Evolutionary conservation across 202 grass and related monocot species (phyloP).

Genomic region (Setaria italica): DNA sequence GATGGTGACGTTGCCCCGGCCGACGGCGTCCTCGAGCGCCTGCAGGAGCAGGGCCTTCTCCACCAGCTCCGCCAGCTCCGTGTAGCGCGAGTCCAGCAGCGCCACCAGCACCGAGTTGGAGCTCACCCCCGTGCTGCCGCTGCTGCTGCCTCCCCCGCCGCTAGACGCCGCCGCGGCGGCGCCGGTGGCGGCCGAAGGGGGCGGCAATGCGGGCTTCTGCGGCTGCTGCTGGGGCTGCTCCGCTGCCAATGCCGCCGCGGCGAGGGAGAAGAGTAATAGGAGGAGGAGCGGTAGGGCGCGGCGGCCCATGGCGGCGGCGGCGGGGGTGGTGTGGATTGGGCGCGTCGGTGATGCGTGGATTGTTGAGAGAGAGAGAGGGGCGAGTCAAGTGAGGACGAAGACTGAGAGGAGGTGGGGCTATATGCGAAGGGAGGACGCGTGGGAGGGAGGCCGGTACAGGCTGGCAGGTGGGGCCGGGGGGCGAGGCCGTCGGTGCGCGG

Average conservation of each 20-base stretch:
- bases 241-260: not conserved
- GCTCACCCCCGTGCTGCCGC: slow-evolving; percentile 45
- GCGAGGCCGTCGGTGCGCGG: not conserved
- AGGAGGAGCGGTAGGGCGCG: not conserved
- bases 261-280: not conserved
- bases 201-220: slow-evolving; percentile 37
- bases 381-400: not conserved
- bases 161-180: too few relatives aligned
- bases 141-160: too few relatives aligned
- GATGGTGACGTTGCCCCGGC: slow-evolving; percentile 73
- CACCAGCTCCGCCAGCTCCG: slow-evolving; percentile 83
- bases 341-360: not conserved
- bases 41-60: slow-evolving; percentile 92
- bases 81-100: slow-evolving; percentile 89
- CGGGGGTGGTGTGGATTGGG: not conserved
- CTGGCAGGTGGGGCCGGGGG: slow-evolving; percentile 22
- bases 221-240: not conserved
- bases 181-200: not conserved
- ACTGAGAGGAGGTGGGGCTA: slow-evolving; percentile 1
- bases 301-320: slow-evolving; percentile 41
- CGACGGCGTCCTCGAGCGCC: slow-evolving; percentile 69
- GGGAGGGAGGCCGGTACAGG: not conserved
- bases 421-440: slow-evolving; percentile 39
- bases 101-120: slow-evolving; percentile 92
- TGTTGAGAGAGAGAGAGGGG: not conserved